phyloP scores from a whole-genome alignment of 257 asterid species.

The Ocimum tenuiflorum region DNA sequence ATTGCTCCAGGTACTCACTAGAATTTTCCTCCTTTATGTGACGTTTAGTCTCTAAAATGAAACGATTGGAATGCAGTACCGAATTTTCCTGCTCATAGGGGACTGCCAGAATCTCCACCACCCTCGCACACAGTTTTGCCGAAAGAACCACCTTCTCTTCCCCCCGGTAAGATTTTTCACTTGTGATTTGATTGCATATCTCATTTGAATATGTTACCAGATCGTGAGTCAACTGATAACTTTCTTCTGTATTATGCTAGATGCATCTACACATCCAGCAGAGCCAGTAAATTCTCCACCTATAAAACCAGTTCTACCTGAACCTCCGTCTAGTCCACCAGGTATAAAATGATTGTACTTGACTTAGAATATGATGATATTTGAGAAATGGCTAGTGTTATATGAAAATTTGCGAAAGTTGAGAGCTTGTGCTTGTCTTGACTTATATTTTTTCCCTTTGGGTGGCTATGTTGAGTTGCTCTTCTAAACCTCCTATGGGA shows the following conservation, averaged over 20 bases:
- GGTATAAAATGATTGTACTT: constrained; percentile 35
- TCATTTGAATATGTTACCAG: constrained; percentile 6
- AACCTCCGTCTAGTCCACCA: constrained; percentile 57
- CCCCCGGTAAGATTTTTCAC: constrained; percentile 35
- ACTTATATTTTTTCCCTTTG: background rate
- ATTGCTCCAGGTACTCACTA: constrained; percentile 42
- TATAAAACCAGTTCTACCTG: constrained; percentile 22
- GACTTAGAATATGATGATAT: background rate
- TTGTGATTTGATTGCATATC: constrained; percentile 8
- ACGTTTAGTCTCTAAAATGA: constrained; percentile 8
- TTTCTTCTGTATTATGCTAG: constrained; percentile 15
- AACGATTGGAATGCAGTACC: constrained; percentile 24
- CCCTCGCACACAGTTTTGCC: constrained; percentile 26
- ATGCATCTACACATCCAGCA: constrained; percentile 34
- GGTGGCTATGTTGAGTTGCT: background rate
- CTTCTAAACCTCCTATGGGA: background rate
- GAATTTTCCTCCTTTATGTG: background rate
- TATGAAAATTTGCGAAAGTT: background rate
- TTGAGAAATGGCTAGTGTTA: constrained; percentile 3
- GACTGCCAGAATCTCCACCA: constrained; percentile 28
- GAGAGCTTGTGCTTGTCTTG: background rate
- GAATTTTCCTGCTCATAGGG: constrained; percentile 28
- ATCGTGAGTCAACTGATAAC: constrained; percentile 6
- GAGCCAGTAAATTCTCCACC: constrained; percentile 31
- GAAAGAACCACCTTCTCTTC: constrained; percentile 35